Base-by-base conservation (phyloP, 257 asterid genomes). In the Leonotis leonurus region DNA sequence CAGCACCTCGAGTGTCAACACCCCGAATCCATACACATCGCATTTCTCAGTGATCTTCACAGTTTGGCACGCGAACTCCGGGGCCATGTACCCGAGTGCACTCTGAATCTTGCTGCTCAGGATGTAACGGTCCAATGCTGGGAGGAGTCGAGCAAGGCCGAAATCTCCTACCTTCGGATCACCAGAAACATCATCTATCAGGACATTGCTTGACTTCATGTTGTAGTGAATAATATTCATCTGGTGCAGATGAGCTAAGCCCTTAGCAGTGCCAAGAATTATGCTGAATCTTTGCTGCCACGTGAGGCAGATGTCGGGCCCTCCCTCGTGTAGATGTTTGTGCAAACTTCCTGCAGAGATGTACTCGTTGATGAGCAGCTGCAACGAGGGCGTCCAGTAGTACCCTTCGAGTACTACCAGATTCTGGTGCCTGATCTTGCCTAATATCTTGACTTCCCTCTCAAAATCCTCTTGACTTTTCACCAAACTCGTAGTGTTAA, bases 1-100 rank as follows among this genome's bases (percentile, higher is more conserved):
- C 35, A 85, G 58, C 46, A 83, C 72, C 80, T 88, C 96, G 0
- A 88, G 81, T 3, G 49, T 70, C 85, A 88, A 63, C 25, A 85
- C 81, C 39, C 96, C 96, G 49, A 85, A 88, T 55, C 95, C 96
- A 29, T 88, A 88, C 4, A 88, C 89, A 68, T 88, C 96, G 39
- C 95, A 88, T 69, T 88, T 88, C 60, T 88, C 95, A 4, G 95
- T 85, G 62, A 88, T 88, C 69, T 83, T 88, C 58, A 88, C 95
- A 0, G 89, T 85, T 26, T 85, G 87, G 63, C 96, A 88, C 2
- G 92, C 92, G 12, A 85, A 88, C 67, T 88, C 96, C 2, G 96
- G 96, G 29, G 92, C 96, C 90, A 85, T 83, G 73, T 88, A 85
- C 45, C 96, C 96, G 4, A 88, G 81, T 5, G 96, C 96, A 20